Conservation (phyloP, 306 rosid species). For the Canavalia ensiformis region DNA sequence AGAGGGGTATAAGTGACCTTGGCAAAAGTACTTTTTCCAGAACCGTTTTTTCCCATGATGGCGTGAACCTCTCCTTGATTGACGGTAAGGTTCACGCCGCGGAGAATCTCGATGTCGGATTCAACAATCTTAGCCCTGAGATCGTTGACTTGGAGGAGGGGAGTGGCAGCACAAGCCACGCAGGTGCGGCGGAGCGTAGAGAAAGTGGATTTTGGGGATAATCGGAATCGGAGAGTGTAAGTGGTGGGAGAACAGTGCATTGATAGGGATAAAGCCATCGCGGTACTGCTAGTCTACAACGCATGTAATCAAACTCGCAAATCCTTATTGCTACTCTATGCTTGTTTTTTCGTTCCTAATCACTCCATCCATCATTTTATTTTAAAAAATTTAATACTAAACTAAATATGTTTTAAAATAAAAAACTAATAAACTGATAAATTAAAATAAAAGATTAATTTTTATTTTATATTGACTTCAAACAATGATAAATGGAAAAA, state of each 20-base stretch:
- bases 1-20: constrained; percentile 54
- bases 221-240: constrained; percentile 33
- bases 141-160: constrained; percentile 78
- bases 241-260: background rate
- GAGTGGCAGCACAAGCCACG: constrained; percentile 49
- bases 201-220: background rate
- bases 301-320: background rate
- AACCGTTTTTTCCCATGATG: constrained; percentile 96
- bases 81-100: constrained; percentile 79
- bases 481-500: no score
- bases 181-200: constrained; percentile 35
- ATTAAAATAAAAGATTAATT: no score
- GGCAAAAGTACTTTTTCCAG: constrained; percentile 94
- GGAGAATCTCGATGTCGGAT: constrained; percentile 70
- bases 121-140: constrained; percentile 80
- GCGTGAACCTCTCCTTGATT: constrained; percentile 96
- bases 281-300: background rate
- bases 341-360: background rate
- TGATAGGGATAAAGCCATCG: constrained; percentile 17
- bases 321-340: background rate
- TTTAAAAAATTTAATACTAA: no score
- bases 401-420: no score
- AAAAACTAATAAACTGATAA: no score
- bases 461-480: no score
- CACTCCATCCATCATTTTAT: no score